A percentile compares a stretch with the other conserved stretches of the same genome.
Conservation (phyloP, 345 rosid species). For the Gossypium rotundifolium region DNA sequence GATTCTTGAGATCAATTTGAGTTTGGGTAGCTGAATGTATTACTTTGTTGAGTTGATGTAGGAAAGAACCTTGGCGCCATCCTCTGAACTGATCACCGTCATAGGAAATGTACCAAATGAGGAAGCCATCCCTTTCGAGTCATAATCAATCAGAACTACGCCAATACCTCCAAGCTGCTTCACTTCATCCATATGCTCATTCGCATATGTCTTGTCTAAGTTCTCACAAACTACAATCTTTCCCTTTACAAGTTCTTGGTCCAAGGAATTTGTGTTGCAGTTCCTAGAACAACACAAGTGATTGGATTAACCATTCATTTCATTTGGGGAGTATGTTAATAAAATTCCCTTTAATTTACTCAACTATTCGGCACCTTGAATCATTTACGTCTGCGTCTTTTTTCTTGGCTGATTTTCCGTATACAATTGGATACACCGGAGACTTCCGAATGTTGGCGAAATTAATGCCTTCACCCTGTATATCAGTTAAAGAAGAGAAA, state of each 20-base stretch:
- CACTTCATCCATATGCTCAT: conserved; percentile 32
- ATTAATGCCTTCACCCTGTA: conserved; percentile 70
- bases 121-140: conserved; percentile 36
- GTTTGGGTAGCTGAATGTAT: background rate
- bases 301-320: background rate
- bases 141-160: conserved; percentile 41
- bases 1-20: background rate
- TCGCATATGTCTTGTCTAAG: background rate
- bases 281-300: conserved; percentile 28
- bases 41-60: conserved; percentile 73
- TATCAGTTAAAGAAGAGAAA: background rate
- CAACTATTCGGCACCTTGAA: conserved; percentile 40
- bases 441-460: conserved; percentile 42
- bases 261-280: conserved; percentile 42
- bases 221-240: conserved; percentile 58
- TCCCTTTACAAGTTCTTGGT: conserved; percentile 45
- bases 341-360: background rate
- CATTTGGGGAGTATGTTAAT: background rate
- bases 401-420: conserved; percentile 51
- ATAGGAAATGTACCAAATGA: conserved; percentile 41
- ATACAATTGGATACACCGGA: conserved; percentile 49
- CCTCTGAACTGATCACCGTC: conserved; percentile 44
- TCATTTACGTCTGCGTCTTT: conserved; percentile 23
- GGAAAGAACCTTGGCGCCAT: conserved; percentile 37
- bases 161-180: conserved; percentile 53